Base-by-base conservation (phyloP, 495 filamentous ascomycete genomes). In the Viridothelium virens region DNA sequence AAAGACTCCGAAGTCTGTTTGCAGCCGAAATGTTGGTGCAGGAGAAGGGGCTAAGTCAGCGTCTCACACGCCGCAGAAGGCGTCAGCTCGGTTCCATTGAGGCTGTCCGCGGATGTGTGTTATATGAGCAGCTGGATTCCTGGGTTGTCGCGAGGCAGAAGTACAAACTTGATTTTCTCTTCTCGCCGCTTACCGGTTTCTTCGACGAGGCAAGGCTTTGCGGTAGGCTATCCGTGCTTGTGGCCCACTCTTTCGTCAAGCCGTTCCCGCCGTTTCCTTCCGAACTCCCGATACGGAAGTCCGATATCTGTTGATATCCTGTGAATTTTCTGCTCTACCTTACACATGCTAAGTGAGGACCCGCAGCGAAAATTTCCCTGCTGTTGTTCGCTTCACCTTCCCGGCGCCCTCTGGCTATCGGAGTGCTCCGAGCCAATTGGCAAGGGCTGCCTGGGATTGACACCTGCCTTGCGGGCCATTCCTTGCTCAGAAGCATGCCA, bases 11-110 rank as follows among this genome's bases (percentile, higher is more conserved):
- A 34, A 7, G 48, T 11, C 36, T 36, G 53, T 36, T 33, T 31
- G 53, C 53, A 18, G 53, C 53, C 53, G 14, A 10, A 36, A 59
- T 53, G 48, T 53, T 53, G 48, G 31, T 59, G 5, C 6, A 7
- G 31, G 31, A 59, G 6, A 59, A 36, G 53, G 53, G 53, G 53
- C 53, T 33, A 25, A 25, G 25, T 25, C 53, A 59, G 53, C 53
- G 31, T 59, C 53, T 59, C 53, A 59, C 53, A 9, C 31, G 48
- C 48, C 18, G 53, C 53, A 59, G 53, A 10, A 59, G 31, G 25
- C 5, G 53, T 59, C 53, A 59, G 53, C 53, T 59, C 36, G 12
- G 5, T 18, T 5, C 11, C 18, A 9, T 16, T n/a, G 11, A 9
- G 5, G 48, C 48, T 14, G 18, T n/a, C 18, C 14, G 33, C 53